phyloP scores from a whole-genome alignment of 805 yeast genomes.

The Metschnikowia baotianmanensis region DNA sequence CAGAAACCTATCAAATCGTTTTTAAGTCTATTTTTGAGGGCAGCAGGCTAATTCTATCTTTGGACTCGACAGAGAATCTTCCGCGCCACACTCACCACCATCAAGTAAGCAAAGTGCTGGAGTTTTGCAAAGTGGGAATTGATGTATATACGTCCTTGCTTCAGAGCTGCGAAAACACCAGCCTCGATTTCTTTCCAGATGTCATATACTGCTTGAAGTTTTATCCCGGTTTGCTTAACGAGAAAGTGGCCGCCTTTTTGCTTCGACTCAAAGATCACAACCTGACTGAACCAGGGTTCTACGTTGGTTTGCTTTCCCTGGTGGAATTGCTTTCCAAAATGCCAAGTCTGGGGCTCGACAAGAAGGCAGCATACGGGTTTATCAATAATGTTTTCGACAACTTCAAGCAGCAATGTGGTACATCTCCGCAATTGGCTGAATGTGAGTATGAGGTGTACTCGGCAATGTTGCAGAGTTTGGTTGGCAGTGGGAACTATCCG shows the following conservation, averaged over 20 bases:
- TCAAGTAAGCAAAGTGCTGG: slow-evolving; percentile 41
- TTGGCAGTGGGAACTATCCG: slow-evolving; percentile 47
- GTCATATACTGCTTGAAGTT: slow-evolving; percentile 30
- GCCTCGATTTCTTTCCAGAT: slow-evolving; percentile 32
- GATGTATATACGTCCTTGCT: slow-evolving; percentile 48
- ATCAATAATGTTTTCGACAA: slow-evolving; percentile 28
- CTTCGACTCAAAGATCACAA: slow-evolving; percentile 27
- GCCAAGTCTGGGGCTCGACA: slow-evolving; percentile 16
- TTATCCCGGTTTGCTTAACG: slow-evolving; percentile 28
- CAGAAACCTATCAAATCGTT: slow-evolving; percentile 49
- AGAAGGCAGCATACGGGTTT: slow-evolving; percentile 25
- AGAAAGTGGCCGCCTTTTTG: slow-evolving; percentile 20
- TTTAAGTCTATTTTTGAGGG: slow-evolving; percentile 52
- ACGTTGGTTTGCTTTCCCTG: slow-evolving; percentile 36
- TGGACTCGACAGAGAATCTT: slow-evolving; percentile 44
- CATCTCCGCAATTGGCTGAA: not conserved
- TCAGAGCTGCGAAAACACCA: slow-evolving; percentile 33
- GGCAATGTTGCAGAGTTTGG: slow-evolving; percentile 49
- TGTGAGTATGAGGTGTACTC: slow-evolving; percentile 52
- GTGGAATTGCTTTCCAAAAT: slow-evolving; percentile 22
- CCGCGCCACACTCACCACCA: slow-evolving; percentile 46
- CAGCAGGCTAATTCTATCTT: slow-evolving; percentile 36
- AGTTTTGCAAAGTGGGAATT: slow-evolving; percentile 43
- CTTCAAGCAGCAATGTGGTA: slow-evolving; percentile 31
- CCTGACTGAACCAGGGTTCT: slow-evolving; percentile 29